Evolutionary conservation across 225 moss, liverwort and hornwort species (phyloP).

Genomic region (Sphagnum tenellum): DNA sequence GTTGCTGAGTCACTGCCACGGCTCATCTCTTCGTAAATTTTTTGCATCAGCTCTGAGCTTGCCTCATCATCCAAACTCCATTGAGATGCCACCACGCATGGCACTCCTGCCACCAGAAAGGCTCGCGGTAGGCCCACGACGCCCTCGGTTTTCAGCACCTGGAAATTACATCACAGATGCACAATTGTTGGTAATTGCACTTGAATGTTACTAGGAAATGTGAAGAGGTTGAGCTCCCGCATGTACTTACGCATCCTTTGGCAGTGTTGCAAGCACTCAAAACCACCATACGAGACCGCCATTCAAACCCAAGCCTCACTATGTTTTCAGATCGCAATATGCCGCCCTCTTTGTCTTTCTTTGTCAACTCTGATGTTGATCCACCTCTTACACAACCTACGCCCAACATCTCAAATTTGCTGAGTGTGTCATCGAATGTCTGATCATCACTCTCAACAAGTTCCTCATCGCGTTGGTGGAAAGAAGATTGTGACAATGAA

Average conservation of each 20-base stretch:
- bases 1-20: constrained; percentile 8
- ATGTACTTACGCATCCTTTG: constrained; percentile 4
- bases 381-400: too few relatives aligned
- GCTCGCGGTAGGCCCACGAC: constrained; percentile 17
- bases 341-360: too few relatives aligned
- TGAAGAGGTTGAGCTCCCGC: too few relatives aligned
- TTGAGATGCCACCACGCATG: constrained; percentile 17
- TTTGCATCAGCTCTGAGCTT: constrained; percentile 18
- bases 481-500: too few relatives aligned
- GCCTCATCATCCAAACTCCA: constrained; percentile 11
- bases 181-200: too few relatives aligned
- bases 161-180: not conserved
- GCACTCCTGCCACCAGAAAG: constrained; percentile 17
- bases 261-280: constrained; percentile 9
- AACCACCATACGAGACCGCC: constrained; percentile 12
- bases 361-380: too few relatives aligned
- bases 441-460: too few relatives aligned
- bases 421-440: too few relatives aligned
- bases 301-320: constrained; percentile 2
- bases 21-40: constrained; percentile 19
- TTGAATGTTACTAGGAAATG: too few relatives aligned
- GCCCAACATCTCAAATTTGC: too few relatives aligned
- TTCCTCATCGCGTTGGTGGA: too few relatives aligned
- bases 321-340: constrained; percentile 8
- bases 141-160: constrained; percentile 2